Evolutionary conservation across 352 stramenopile species (phyloP), one percentile per base, ranked within the genome.

Genomic region (Pythium utonaiense): DNA sequence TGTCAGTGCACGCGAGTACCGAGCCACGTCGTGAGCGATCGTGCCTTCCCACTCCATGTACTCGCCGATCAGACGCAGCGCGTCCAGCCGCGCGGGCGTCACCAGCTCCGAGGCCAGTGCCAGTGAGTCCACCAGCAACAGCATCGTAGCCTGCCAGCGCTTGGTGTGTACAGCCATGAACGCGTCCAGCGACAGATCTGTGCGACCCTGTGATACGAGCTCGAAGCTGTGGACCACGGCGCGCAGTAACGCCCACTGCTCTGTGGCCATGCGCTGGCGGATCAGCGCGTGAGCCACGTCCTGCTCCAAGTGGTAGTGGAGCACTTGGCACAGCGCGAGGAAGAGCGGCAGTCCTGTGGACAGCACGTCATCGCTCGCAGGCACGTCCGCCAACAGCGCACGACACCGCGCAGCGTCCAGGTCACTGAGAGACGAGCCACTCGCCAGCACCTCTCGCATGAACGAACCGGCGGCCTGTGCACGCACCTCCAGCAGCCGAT

Each of bases 41-140:
- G 82, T 91, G 56, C 83, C 85, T 66, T 94, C 80, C 80, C 83
- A 94, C 67, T 93, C 83, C 71, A 94, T 87, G 73, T 91, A 89
- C 66, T 85, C 82, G 52, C 85, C 85, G 19, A 91, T 86, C 25
- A 70, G 73, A 47, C 69, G 64, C 27, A 94, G 64, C 48, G 85
- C 86, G 36, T 81, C 68, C 27, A 94, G 73, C 1, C 77, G 77
- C 52, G 73, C 72, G 4, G 73, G 70, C 28, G 80, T 92, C 56
- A 91, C 55, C 27, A 77, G 60, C 34, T 90, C 80, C 14, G 78
- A 65, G 38, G 74, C 69, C 8, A 94, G 62, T 22, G 80, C 74
- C 40, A 92, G 47, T 31, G 78, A 80, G 50, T 94, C 82, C n/a
- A 92, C 81, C 31, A 94, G 63, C 56, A 94, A 53, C 45, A 94